Evolutionary conservation across 2,329 filamentous ascomycete species (phyloP), one percentile per base, ranked within the genome.

Genomic region (Fusarium vanettenii): DNA sequence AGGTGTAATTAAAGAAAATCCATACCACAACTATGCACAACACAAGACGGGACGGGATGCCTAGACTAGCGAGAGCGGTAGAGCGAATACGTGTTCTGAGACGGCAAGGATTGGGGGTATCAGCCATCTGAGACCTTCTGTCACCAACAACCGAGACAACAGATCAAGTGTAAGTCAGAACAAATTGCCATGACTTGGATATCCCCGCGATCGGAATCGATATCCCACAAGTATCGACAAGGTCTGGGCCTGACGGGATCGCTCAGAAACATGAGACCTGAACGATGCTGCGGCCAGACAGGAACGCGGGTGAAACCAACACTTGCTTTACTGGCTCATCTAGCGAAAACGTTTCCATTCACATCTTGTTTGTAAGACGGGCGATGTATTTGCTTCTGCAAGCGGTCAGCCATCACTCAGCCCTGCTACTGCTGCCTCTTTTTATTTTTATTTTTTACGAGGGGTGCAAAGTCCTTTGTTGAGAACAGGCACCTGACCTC

Each of bases 401-500:
- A 66, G 76, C 75, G 73, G 74, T 78, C 59, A 70, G 69, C 72
- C 63, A 33, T 41, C 41, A 37, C 37, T 52, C 59, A 63, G 64
- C 60, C 39, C 20, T 31, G 55, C 25, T 50, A 9, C 45, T 16
- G 22, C 43, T 13, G 31, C 31, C 31, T 33, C 13, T 27, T 48
- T 27, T 18, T 14, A 18, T 9, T 29, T 50, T 50, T n/a, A 14
- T 37, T 9, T 29, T 50, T 50, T n/a, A 50, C 45, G 45, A 50
- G 33, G 33, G 31, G 66, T 31, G 29, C 29, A 48, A 64, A 64
- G 43, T 60, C 62, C 60, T 37, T 37, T 70, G 70, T 70, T 76
- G 71, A 73, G 72, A 45, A 8, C 9, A 6, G 63, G 70, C 68
- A 76, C 69, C 56, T 78, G 74, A 78, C 69, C 27, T 60, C 63